Percentiles rank a stretch among this genome's conserved stretches.
These are phyloP conservation scores for Microbotryum intermedium DNA, from an alignment of 1,284 basidiomycete species.

Conservation along the genomic window DNA sequence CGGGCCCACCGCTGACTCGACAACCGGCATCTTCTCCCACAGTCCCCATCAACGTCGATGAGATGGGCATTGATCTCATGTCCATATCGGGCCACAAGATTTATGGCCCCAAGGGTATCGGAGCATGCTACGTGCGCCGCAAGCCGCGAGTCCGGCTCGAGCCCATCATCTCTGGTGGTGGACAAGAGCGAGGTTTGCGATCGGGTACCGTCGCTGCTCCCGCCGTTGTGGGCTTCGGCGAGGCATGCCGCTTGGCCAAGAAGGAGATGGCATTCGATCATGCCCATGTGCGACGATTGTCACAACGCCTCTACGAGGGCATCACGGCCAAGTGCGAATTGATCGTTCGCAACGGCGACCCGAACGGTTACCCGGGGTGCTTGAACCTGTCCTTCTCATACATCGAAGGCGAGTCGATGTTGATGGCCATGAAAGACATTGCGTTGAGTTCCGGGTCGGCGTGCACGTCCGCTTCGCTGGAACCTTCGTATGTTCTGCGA, in stretches of 20 bases:
- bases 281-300: slow-evolving; percentile 62
- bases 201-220: slow-evolving; percentile 90
- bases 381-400: slow-evolving; percentile 94
- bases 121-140: slow-evolving; percentile 87
- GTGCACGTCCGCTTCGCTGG: slow-evolving; percentile 95
- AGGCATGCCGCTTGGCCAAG: slow-evolving; percentile 85
- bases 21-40: not conserved
- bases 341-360: slow-evolving; percentile 89
- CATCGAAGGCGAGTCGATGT: slow-evolving; percentile 86
- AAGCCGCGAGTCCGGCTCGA: slow-evolving; percentile 89
- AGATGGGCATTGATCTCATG: slow-evolving; percentile 90
- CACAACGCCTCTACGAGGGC: slow-evolving; percentile 70
- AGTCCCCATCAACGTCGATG: slow-evolving; percentile 81
- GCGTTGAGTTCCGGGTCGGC: slow-evolving; percentile 96
- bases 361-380: slow-evolving; percentile 47
- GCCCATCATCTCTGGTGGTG: slow-evolving; percentile 90
- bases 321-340: slow-evolving; percentile 78
- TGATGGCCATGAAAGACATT: slow-evolving; percentile 99
- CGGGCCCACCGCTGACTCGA: not conserved
- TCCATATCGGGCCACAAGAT: slow-evolving; percentile 96
- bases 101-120: slow-evolving; percentile 96
- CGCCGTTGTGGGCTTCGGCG: slow-evolving; percentile 85
- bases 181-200: slow-evolving; percentile 90
- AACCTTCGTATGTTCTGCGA: slow-evolving; percentile 95
- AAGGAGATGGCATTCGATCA: slow-evolving; percentile 89